These are phyloP conservation scores for Isabelozyma pseudorhagii DNA, from an alignment of 805 yeast species.

Conservation along the genomic window DNA sequence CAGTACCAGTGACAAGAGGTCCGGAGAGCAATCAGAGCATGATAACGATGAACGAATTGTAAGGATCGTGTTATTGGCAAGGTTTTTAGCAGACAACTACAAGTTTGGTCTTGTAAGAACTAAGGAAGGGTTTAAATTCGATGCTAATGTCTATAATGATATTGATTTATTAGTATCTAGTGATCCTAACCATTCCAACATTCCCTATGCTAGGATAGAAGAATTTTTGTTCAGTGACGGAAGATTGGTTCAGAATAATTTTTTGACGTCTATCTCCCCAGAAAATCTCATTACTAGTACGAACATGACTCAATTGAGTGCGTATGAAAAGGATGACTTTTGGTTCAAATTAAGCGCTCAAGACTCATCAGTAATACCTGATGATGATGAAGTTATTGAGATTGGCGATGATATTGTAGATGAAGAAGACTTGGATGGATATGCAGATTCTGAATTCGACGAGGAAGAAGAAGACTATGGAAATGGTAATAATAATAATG, in stretches of 20 bases:
- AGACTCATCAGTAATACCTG: conserved; percentile 12
- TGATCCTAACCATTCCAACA: conserved; percentile 13
- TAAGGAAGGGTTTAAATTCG: conserved; percentile 43
- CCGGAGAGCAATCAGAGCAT: conserved; percentile 26
- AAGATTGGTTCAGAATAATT: conserved; percentile 39
- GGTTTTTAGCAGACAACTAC: conserved; percentile 49
- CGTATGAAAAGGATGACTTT: conserved; percentile 23
- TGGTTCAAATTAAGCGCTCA: conserved; percentile 16
- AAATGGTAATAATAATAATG: not conserved
- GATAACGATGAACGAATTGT: conserved; percentile 51
- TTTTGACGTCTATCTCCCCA: conserved; percentile 31
- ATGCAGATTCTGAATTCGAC: conserved; percentile 28
- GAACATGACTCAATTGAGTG: conserved; percentile 7
- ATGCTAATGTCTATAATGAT: conserved; percentile 22
- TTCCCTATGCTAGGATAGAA: conserved; percentile 22
- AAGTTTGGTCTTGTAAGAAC: conserved; percentile 55
- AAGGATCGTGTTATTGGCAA: conserved; percentile 49
- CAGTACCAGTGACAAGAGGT: conserved; percentile 6
- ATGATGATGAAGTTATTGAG: conserved; percentile 8
- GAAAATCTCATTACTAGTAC: conserved; percentile 20
- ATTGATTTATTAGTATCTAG: conserved; percentile 18
- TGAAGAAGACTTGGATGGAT: conserved; percentile 20
- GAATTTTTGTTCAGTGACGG: conserved; percentile 39
- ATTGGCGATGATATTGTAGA: conserved; percentile 14
- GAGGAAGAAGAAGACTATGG: conserved; percentile 23